Conservation (phyloP, 2,329 filamentous ascomycete species). For the Arthrobotrys sinensis region DNA sequence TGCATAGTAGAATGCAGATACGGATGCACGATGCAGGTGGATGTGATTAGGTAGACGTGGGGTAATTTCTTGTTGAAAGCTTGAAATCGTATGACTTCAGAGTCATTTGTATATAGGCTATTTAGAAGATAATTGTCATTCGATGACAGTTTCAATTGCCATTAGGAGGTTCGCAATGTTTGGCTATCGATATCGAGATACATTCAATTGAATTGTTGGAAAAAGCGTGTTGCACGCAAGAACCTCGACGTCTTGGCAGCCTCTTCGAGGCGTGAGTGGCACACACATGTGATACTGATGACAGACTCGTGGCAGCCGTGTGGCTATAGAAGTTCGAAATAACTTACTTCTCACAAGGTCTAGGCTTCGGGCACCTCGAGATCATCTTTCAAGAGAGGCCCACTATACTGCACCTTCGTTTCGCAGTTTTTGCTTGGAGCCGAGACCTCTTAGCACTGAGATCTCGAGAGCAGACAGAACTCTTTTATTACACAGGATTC, state of each 20-base stretch:
- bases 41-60: slow-evolving; percentile 51
- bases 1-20: slow-evolving; percentile 4
- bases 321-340: too few relatives aligned
- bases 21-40: slow-evolving; percentile 3
- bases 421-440: too few relatives aligned
- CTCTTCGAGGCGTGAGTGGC: too few relatives aligned
- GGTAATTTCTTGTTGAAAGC: slow-evolving; percentile 12
- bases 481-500: slow-evolving; percentile 27
- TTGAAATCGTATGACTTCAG: slow-evolving; percentile 6
- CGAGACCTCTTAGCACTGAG: background rate
- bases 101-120: background rate
- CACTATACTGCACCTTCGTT: too few relatives aligned
- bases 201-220: slow-evolving; percentile 1
- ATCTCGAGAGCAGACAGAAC: background rate
- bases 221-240: slow-evolving; percentile 5
- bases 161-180: background rate
- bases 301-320: too few relatives aligned
- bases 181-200: background rate
- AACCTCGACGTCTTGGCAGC: background rate
- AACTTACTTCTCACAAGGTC: too few relatives aligned
- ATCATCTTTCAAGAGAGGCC: too few relatives aligned
- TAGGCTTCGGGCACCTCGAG: too few relatives aligned
- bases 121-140: background rate
- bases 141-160: background rate
- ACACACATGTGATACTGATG: too few relatives aligned